phyloP scores from a whole-genome alignment of 805 yeast species.

The Metschnikowia gelsemii region DNA sequence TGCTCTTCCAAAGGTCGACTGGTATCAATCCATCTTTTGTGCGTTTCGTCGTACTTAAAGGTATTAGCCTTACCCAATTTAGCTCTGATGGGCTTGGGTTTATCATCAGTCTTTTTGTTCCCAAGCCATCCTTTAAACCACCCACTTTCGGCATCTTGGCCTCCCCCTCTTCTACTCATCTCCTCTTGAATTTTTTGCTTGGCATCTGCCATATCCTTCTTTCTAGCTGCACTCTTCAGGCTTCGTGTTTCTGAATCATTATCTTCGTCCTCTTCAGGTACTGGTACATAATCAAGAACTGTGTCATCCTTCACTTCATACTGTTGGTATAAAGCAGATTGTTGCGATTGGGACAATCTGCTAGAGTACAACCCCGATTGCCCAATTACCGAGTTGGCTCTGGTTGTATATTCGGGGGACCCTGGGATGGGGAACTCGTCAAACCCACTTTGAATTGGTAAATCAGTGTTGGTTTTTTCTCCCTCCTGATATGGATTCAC shows the following conservation, averaged over 20 bases:
- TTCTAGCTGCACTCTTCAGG: slow-evolving; percentile 39
- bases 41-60: slow-evolving; percentile 77
- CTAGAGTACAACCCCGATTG: slow-evolving; percentile 37
- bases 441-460: slow-evolving; percentile 23
- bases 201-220: slow-evolving; percentile 27
- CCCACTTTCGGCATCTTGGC: slow-evolving; percentile 23
- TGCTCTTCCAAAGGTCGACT: slow-evolving; percentile 67
- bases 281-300: slow-evolving; percentile 42
- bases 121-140: slow-evolving; percentile 53
- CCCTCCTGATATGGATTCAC: slow-evolving; percentile 30
- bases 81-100: slow-evolving; percentile 70
- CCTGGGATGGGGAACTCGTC: slow-evolving; percentile 47
- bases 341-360: slow-evolving; percentile 44
- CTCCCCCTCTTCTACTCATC: slow-evolving; percentile 20
- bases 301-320: slow-evolving; percentile 47
- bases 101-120: slow-evolving; percentile 49
- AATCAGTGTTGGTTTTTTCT: slow-evolving; percentile 5
- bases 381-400: slow-evolving; percentile 45
- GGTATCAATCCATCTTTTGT: slow-evolving; percentile 83
- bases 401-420: slow-evolving; percentile 44
- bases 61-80: slow-evolving; percentile 74
- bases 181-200: slow-evolving; percentile 17
- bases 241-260: slow-evolving; percentile 48
- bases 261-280: slow-evolving; percentile 41
- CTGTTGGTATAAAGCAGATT: slow-evolving; percentile 43